Base-by-base conservation (phyloP, 495 filamentous ascomycete genomes). In the Aspergillus egyptiacus region DNA sequence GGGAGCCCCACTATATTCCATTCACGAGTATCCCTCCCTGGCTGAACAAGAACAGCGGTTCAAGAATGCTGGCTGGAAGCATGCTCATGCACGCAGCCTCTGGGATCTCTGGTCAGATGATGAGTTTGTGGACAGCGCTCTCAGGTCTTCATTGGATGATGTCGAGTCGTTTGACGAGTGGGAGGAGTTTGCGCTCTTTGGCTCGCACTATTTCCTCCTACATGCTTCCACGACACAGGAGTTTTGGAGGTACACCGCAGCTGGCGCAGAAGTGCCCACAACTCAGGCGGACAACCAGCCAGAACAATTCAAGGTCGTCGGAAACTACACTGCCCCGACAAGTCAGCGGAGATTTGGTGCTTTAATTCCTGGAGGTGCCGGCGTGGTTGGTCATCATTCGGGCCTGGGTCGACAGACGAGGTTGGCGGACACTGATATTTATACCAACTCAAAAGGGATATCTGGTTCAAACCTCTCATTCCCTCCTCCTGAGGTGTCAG, bases 141-240 rank as follows among this genome's bases (percentile, higher is more conserved):
- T 84, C 36, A 74, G 84, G 45, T 63, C 54, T 13, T 56, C 59
- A 19, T 65, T 95, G 18, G 84, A 95, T 49, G 58, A 59, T 0
- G 62, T 86, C 23, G 91, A 96, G 61, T 81, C 83, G 15, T 96
- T 96, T 62, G 91, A 96, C 65, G 90, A 96, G 67, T 96, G 88
- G 89, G 91, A 96, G 65, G 91, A 96, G 53, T 89, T 95, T 61
- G 86, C 86, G 10, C 68, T 96, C 4, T 96, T 93, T 63, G 83
- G 75, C 5, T 79, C 81, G 40, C 91, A 95, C 67, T 95, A 95
- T 67, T 91, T 91, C 54, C 67, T 96, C 23, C 72, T 95, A 6
- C 68, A 84, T 30, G 89, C 89, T 6, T 68, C 62, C 14, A 67
- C 57, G 10, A 48, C 30, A 34, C 51, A 50, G 1, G 30, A 15